Evolutionary conservation across 2,329 filamentous ascomycete genomes (phyloP).

Genomic region (Fusarium nematophilum): DNA sequence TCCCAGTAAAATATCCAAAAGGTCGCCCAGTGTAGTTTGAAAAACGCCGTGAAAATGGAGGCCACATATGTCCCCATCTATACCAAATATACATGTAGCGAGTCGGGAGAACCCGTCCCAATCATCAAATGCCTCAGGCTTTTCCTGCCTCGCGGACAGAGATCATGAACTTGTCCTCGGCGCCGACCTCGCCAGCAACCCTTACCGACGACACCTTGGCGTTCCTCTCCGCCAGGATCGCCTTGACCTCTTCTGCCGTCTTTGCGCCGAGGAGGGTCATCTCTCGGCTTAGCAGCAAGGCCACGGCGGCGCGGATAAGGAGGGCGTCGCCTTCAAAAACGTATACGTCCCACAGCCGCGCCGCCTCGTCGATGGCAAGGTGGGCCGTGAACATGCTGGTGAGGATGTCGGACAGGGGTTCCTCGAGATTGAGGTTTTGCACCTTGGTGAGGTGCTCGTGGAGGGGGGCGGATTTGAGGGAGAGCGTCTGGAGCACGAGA

Average conservation of each 20-base stretch:
- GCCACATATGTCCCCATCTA: slow-evolving; percentile 41
- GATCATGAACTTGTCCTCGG: slow-evolving; percentile 59
- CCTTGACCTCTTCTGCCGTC: slow-evolving; percentile 57
- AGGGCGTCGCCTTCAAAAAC: slow-evolving; percentile 83
- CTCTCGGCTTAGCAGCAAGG: slow-evolving; percentile 67
- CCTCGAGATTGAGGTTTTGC: slow-evolving; percentile 58
- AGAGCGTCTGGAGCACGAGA: slow-evolving; percentile 74
- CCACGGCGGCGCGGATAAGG: slow-evolving; percentile 77
- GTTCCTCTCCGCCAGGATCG: slow-evolving; percentile 49
- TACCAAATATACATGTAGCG: slow-evolving; percentile 42
- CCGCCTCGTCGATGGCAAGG: slow-evolving; percentile 75
- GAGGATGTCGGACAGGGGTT: slow-evolving; percentile 71
- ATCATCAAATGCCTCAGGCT: slow-evolving; percentile 35
- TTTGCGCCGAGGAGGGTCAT: slow-evolving; percentile 62
- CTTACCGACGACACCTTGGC: slow-evolving; percentile 46
- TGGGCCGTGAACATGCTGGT: slow-evolving; percentile 71
- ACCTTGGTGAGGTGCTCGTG: slow-evolving; percentile 71
- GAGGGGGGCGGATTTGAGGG: slow-evolving; percentile 72
- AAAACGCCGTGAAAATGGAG: slow-evolving; percentile 41
- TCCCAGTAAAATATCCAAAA: slow-evolving; percentile 31
- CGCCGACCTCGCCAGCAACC: slow-evolving; percentile 55
- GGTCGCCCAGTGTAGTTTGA: slow-evolving; percentile 27
- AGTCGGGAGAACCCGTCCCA: slow-evolving; percentile 17
- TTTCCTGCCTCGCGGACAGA: slow-evolving; percentile 51
- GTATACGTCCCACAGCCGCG: slow-evolving; percentile 83